A percentile compares a stretch with the other conserved stretches of the same genome.
These are phyloP conservation scores for Phytopythium kandeliae DNA, from an alignment of 352 stramenopile species.

Conservation along the genomic window DNA sequence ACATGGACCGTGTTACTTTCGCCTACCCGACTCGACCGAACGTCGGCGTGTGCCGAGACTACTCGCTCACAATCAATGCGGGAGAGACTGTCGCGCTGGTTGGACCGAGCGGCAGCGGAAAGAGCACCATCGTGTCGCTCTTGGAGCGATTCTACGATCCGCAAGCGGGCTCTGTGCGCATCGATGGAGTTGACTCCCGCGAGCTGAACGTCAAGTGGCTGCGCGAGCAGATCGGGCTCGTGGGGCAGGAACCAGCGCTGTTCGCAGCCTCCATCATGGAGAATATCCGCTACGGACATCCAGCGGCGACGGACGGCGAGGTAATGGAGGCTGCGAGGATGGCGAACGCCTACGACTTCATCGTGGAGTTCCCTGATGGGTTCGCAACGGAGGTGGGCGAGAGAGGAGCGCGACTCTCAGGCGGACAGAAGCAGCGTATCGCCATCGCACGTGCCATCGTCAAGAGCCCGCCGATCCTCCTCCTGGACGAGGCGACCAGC, in stretches of 20 bases:
- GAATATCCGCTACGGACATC: conserved; percentile 60
- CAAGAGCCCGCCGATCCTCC: conserved; percentile 72
- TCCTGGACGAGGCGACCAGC: conserved; percentile 85
- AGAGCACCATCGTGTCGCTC: conserved; percentile 86
- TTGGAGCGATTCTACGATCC: conserved; percentile 93
- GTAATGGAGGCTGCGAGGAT: conserved; percentile 57
- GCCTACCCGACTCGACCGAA: conserved; percentile 37
- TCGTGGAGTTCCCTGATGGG: conserved; percentile 67
- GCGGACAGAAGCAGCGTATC: conserved; percentile 93
- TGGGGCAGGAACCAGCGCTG: conserved; percentile 68
- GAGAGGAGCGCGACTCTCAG: conserved; percentile 74
- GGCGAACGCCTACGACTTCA: conserved; percentile 86
- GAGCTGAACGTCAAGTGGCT: conserved; percentile 66
- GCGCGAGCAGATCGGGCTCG: conserved; percentile 77
- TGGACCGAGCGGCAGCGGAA: conserved; percentile 31
- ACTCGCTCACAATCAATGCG: conserved; percentile 29
- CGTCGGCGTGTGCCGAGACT: conserved; percentile 29
- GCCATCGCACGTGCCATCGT: conserved; percentile 89
- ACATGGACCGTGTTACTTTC: conserved; percentile 73
- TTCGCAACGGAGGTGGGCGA: conserved; percentile 89
- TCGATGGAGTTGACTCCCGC: conserved; percentile 35
- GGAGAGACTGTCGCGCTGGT: conserved; percentile 49
- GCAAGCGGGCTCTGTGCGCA: conserved; percentile 8
- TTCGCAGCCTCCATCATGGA: conserved; percentile 64
- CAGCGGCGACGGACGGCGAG: conserved; percentile 56